A percentile compares a stretch with the other conserved stretches of the same genome.
Conservation (phyloP, 1,139 yeast genomes). For the Protomyces pachydermus region DNA sequence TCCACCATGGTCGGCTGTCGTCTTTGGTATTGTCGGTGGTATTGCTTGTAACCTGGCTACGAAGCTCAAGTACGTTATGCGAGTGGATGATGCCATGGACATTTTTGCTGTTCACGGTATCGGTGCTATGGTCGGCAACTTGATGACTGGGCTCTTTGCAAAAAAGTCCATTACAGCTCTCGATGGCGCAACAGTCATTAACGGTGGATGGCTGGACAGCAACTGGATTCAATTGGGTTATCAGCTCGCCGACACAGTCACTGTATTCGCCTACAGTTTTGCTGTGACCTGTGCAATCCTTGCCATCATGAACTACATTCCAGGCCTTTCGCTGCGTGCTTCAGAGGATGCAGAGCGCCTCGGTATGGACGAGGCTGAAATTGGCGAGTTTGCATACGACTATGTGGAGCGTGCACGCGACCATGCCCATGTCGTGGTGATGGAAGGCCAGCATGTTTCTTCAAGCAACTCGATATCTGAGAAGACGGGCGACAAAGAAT, state of each 20-base stretch:
- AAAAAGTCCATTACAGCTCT: slow-evolving; percentile 85
- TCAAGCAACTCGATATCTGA: too few relatives aligned
- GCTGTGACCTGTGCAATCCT: slow-evolving; percentile 67
- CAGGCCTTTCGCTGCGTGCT: slow-evolving; percentile 71
- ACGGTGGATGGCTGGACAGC: slow-evolving; percentile 93
- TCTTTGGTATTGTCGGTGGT: slow-evolving; percentile 79
- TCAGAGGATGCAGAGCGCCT: slow-evolving; percentile 82
- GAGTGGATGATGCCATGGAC: slow-evolving; percentile 92
- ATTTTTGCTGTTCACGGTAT: slow-evolving; percentile 91
- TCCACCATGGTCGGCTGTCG: slow-evolving; percentile 80
- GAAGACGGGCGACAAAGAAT: too few relatives aligned
- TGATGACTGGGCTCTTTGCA: slow-evolving; percentile 85
- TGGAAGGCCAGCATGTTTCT: not conserved
- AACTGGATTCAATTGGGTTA: slow-evolving; percentile 85
- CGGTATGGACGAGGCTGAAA: slow-evolving; percentile 90
- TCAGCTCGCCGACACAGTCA: slow-evolving; percentile 78
- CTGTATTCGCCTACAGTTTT: slow-evolving; percentile 78
- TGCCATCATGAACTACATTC: slow-evolving; percentile 69
- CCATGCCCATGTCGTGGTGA: slow-evolving; percentile 9
- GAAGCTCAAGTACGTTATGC: slow-evolving; percentile 65
- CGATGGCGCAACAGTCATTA: slow-evolving; percentile 54
- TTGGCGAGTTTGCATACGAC: slow-evolving; percentile 97
- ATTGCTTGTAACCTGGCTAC: slow-evolving; percentile 88
- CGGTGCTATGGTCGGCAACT: slow-evolving; percentile 83
- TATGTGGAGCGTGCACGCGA: slow-evolving; percentile 95